Evolutionary conservation across 495 filamentous ascomycete genomes (phyloP).

Genomic region (Penicillium nucicola): DNA sequence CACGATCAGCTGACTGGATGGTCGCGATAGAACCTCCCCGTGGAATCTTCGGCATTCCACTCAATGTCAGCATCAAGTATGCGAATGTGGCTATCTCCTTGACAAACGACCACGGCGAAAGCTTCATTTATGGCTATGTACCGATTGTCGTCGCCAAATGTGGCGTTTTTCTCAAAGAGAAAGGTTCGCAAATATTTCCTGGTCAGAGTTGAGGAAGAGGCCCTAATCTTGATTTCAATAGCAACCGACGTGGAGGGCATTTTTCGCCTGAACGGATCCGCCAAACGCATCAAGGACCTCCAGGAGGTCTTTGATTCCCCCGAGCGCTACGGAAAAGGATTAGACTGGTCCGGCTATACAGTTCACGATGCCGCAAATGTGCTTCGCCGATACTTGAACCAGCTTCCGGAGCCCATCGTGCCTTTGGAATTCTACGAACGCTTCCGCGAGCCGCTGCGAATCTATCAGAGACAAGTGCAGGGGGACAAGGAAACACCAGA

Average conservation of each 20-base stretch:
- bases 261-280: constrained; percentile 93
- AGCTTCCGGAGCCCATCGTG: constrained; percentile 91
- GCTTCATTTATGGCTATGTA: constrained; percentile 98
- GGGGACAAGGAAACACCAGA: constrained; percentile 19
- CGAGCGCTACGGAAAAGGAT: constrained; percentile 92
- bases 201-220: background rate
- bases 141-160: constrained; percentile 99
- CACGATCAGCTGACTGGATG: background rate
- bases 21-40: constrained; percentile 31
- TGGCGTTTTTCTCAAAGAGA: constrained; percentile 96
- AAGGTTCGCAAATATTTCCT: constrained; percentile 58
- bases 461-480: constrained; percentile 66
- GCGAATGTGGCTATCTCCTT: constrained; percentile 98
- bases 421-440: constrained; percentile 89
- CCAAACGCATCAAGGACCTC: constrained; percentile 96
- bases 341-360: constrained; percentile 97
- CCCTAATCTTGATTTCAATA: constrained; percentile 34
- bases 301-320: constrained; percentile 90
- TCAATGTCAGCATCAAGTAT: constrained; percentile 93
- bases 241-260: constrained; percentile 97
- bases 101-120: constrained; percentile 82
- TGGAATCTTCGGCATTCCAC: constrained; percentile 90
- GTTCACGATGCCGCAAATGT: constrained; percentile 99
- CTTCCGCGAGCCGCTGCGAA: constrained; percentile 81
- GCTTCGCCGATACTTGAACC: constrained; percentile 89